Evolutionary conservation across 345 rosid species (phyloP).

Genomic region (Rhodamnia argentea): DNA sequence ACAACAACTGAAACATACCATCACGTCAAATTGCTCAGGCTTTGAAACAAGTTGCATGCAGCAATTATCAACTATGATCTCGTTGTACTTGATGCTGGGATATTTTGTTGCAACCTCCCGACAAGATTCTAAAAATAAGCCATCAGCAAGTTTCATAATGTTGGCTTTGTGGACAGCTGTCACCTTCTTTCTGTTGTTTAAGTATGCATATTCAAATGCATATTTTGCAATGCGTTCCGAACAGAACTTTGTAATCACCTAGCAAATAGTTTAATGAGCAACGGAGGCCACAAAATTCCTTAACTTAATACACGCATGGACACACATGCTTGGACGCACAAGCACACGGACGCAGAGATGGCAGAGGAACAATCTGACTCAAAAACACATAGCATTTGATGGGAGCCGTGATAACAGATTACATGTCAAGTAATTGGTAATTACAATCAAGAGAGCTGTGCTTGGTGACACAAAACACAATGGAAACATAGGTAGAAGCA

Average conservation of each 20-base stretch:
- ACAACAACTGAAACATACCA: slow-evolving; percentile 38
- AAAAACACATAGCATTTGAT: background rate
- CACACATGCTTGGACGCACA: background rate
- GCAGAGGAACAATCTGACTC: background rate
- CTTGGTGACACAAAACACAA: background rate
- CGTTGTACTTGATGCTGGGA: slow-evolving; percentile 80
- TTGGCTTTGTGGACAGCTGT: slow-evolving; percentile 97
- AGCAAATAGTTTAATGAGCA: slow-evolving; percentile 9
- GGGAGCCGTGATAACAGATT: background rate
- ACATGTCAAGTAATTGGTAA: background rate
- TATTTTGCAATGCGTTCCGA: slow-evolving; percentile 91
- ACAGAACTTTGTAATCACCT: slow-evolving; percentile 98
- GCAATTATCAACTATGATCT: slow-evolving; percentile 87
- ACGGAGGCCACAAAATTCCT: background rate
- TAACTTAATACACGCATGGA: background rate
- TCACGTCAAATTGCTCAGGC: slow-evolving; percentile 98
- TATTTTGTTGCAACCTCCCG: slow-evolving; percentile 79
- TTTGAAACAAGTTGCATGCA: slow-evolving; percentile 98
- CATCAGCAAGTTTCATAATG: slow-evolving; percentile 97
- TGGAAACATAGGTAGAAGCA: background rate
- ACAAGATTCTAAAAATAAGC: slow-evolving; percentile 89
- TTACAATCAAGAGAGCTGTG: background rate
- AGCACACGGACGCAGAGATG: background rate
- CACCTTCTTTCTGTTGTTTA: slow-evolving; percentile 88
- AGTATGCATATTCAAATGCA: slow-evolving; percentile 94